Evolutionary conservation across 108 stramenopile genomes (phyloP), one percentile per base, ranked within the genome.

Genomic region (Aurantiochytrium sp.): DNA sequence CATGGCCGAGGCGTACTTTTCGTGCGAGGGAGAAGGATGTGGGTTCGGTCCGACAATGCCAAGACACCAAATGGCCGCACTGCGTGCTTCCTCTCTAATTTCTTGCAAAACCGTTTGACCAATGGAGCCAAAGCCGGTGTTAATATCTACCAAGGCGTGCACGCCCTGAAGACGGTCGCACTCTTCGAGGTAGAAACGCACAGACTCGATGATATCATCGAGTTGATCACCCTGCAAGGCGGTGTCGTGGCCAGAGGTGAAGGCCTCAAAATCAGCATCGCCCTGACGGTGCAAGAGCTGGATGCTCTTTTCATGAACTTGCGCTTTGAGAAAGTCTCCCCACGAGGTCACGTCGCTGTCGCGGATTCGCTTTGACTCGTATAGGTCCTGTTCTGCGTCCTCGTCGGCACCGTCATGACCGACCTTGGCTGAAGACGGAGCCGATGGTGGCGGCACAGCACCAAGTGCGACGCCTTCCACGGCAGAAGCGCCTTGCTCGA

Each of bases 131-230:
- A 83, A 83, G 25, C 76, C 76, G 6, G 49, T 83, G 23, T 83
- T 83, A 2, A 53, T 53, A 4, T 83, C 76, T 1, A 83, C 51
- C 8, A 83, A 16, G 51, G 76, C 76, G 51, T 83, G 76, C 76
- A 83, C 76, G 76, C 76, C 76, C 28, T 83, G 76, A 1, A 83
- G 76, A 23, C 76, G 76, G 23, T 83, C 76, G 28, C 76, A 83
- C 45, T 83, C 76, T 45, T 83, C 76, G n/a, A 83, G 76, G 28
- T 53, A 83, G 76, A 53, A 83, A 16, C 76, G 76, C 19, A 83
- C 51, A 12, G 51, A 53, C 3, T 83, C 76, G 3, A 53, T 12
- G 51, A 83, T 83, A 2, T 83, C 23, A 12, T 83, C 76, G n/a
- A 83, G 45, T 16, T 83, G 76, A 23, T 4, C 51, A 0, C 49